Evolutionary conservation across 2,329 filamentous ascomycete species (phyloP), one percentile per base, ranked within the genome.

Genomic region (Colletotrichum simmondsii): DNA sequence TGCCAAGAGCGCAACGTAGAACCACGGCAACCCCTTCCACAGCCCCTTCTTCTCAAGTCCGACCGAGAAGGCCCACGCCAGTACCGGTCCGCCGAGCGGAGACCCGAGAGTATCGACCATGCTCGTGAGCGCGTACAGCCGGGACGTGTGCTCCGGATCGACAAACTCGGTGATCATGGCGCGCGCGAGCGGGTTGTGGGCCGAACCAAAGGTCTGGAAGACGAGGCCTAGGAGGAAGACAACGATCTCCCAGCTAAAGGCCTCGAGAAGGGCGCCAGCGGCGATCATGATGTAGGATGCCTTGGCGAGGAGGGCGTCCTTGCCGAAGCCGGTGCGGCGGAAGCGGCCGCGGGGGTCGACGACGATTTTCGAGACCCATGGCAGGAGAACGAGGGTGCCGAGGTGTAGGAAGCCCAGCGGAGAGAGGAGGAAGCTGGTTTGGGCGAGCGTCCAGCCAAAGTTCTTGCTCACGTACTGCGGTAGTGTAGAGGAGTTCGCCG

Each of bases 381-480:
- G 84, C 12, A 86, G 75, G 1, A 76, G 73, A 4, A 75, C 79
- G 22, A 87, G 80, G 37, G 85, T 75, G 46, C 79, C 64, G 42
- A 86, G 77, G 56, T 82, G 81, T 35, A 85, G 78, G 4, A 86
- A 60, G 24, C 84, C 84, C 4, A 84, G 72, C 0, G 84, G 82
- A 1, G 84, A 84, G 8, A 86, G 77, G 35, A 86, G 78, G 67
- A 85, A 79, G 68, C 81, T 84, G 0, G 81, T 82, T 67, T 85
- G 79, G 22, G 82, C 83, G 32, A 87, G 79, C 24, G 77, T 81
- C 84, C 84, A 86, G 61, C 80, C 80, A 58, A 86, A 86, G 69
- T 85, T 78, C 68, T 84, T 85, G 80, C 83, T 85, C 66, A 87
- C 76, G 53, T 84, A 84, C 76, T 86, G 85, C 5, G 81, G 77